Percentiles rank a stretch among this genome's conserved stretches.
Evolutionary conservation across 2,329 filamentous ascomycete genomes (phyloP).

Genomic region (Celoporthe dispersa): DNA sequence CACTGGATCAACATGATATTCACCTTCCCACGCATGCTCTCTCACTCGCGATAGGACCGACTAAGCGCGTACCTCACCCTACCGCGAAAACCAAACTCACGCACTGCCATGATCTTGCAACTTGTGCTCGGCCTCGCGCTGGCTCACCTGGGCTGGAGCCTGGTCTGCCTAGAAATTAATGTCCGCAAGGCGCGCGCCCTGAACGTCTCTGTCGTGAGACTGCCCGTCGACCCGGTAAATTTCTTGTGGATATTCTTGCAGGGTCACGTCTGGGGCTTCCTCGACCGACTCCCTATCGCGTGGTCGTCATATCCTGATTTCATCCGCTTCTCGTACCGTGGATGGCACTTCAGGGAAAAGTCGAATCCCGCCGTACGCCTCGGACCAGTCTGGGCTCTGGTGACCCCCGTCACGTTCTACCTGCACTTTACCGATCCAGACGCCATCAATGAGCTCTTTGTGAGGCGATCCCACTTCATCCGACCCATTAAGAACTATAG

Average conservation of each 20-base stretch:
- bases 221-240: constrained; percentile 34
- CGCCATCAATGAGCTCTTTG: constrained; percentile 33
- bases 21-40: neutral
- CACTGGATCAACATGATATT: neutral
- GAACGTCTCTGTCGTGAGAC: constrained; percentile 32
- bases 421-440: constrained; percentile 35
- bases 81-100: neutral
- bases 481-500: constrained; percentile 32
- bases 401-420: constrained; percentile 31
- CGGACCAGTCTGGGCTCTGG: constrained; percentile 36
- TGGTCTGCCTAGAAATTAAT: constrained; percentile 33
- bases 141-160: constrained; percentile 33
- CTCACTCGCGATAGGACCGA: neutral
- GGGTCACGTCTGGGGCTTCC: constrained; percentile 32
- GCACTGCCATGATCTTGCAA: constrained; percentile 10
- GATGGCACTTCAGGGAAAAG: constrained; percentile 34
- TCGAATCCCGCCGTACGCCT: constrained; percentile 24
- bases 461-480: constrained; percentile 33
- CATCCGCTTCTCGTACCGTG: constrained; percentile 34
- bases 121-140: constrained; percentile 6
- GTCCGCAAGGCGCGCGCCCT: constrained; percentile 33
- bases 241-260: constrained; percentile 35
- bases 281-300: constrained; percentile 32
- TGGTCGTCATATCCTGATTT: constrained; percentile 34
- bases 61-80: neutral